Evolutionary conservation across 371 early-diverging fungal species (phyloP), one percentile per base, ranked within the genome.

Genomic region (Choanephora cucurbitarum): DNA sequence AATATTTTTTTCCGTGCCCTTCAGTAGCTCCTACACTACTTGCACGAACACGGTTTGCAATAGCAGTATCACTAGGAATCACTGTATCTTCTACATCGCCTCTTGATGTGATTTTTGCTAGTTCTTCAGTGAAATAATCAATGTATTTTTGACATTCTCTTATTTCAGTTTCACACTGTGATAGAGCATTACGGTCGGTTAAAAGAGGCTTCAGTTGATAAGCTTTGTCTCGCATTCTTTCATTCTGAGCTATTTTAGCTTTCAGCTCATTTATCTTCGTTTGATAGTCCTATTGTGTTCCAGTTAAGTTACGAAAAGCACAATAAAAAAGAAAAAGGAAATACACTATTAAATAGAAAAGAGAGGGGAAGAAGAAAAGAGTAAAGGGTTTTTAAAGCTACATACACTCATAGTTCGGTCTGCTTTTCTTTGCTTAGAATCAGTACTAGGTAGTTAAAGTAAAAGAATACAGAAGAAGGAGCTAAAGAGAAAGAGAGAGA

Each of bases 91-190:
- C 53, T 13, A 48, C 31, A 17, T 52, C 58, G n/a, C 31, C 46
- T 45, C 58, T 49, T 10, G 64, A 63, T 32, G 58, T 59, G 1
- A 58, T 50, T 34, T 64, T 60, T 21, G 55, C 67, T 32, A 90
- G 76, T 56, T 93, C 90, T 41, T 73, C 77, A 18, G 86, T 82
- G 57, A 97, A 82, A 58, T 86, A 96, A 46, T 89, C 88, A 58
- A 95, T 83, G 33, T 91, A 88, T 62, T 87, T 87, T 63, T 92
- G 87, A 33, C 87, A 81, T 46, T 96, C 94, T 50, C 69, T 75
- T 42, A 94, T 79, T 57, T 88, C 85, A 48, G 80, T 77, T 63
- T 95, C 89, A 66, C 92, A 91, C 62, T 91, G 88, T 40, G 91
- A 83, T 39, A 79, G 66, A 22, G 82, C 85, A 48, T 82, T 85